Percentiles rank a stretch among this genome's conserved stretches.
phyloP scores from a whole-genome alignment of 257 asterid genomes.

The Capsicum baccatum region DNA sequence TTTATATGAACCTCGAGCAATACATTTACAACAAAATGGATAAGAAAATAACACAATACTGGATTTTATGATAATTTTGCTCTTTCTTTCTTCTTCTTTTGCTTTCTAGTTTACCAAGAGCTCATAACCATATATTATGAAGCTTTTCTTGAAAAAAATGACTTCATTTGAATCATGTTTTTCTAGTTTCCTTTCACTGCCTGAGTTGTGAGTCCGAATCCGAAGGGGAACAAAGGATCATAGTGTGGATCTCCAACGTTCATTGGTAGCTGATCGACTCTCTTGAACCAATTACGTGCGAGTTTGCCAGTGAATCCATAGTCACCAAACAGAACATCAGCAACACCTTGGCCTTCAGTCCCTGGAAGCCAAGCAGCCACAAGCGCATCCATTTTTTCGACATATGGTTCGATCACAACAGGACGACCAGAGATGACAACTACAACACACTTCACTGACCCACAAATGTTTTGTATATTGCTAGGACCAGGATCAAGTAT shows the following conservation, averaged over 20 bases:
- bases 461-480: slow-evolving; percentile 46
- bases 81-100: neutral
- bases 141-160: neutral
- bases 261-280: slow-evolving; percentile 59
- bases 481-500: slow-evolving; percentile 49
- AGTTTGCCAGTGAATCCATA: slow-evolving; percentile 56
- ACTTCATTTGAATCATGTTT: neutral
- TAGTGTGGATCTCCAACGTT: slow-evolving; percentile 56
- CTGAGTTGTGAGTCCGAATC: slow-evolving; percentile 48
- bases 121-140: neutral
- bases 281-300: slow-evolving; percentile 51
- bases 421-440: slow-evolving; percentile 54
- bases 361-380: slow-evolving; percentile 66
- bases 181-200: neutral
- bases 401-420: slow-evolving; percentile 45
- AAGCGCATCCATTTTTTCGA: slow-evolving; percentile 44
- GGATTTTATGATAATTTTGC: neutral
- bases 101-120: slow-evolving; percentile 3
- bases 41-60: neutral
- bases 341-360: slow-evolving; percentile 56
- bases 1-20: slow-evolving; percentile 24
- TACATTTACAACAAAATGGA: neutral
- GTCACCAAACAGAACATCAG: slow-evolving; percentile 55
- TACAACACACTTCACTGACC: slow-evolving; percentile 46
- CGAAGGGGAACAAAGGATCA: slow-evolving; percentile 56